A percentile compares a stretch with the other conserved stretches of the same genome.
phyloP scores from a whole-genome alignment of 768 basidiomycete species.

The Amanita rubescens region DNA sequence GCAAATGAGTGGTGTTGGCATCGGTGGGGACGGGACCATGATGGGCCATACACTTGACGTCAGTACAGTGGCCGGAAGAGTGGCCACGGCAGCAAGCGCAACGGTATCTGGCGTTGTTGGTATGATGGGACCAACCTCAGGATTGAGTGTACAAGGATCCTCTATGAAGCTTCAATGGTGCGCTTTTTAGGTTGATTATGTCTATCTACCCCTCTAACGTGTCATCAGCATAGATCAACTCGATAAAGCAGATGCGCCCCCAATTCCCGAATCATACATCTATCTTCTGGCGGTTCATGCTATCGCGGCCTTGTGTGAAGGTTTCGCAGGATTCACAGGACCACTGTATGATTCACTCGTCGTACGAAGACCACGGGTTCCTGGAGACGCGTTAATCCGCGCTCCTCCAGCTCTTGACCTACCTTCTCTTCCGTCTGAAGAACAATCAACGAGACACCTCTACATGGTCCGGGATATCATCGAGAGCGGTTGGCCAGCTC shows the following conservation, averaged over 20 bases:
- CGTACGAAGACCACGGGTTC: conserved; percentile 53
- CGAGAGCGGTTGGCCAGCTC: conserved; percentile 84
- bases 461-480: conserved; percentile 69
- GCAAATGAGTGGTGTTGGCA: conserved; percentile 79
- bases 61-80: conserved; percentile 71
- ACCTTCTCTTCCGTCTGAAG: conserved; percentile 38
- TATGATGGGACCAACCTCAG: conserved; percentile 68
- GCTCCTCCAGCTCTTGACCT: conserved; percentile 72
- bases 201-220: conserved; percentile 2
- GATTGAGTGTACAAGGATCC: conserved; percentile 65
- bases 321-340: conserved; percentile 66
- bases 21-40: conserved; percentile 30
- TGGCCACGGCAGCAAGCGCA: conserved; percentile 75
- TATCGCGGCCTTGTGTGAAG: conserved; percentile 79
- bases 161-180: conserved; percentile 92
- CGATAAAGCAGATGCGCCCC: conserved; percentile 93
- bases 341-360: conserved; percentile 70
- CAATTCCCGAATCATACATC: conserved; percentile 89
- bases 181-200: conserved; percentile 15
- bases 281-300: conserved; percentile 90
- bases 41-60: conserved; percentile 54
- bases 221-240: conserved; percentile 85
- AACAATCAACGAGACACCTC: conserved; percentile 51
- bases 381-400: conserved; percentile 57
- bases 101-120: conserved; percentile 81